These are phyloP conservation scores for Arabidopsis suecica DNA, from an alignment of 345 rosid species.

Conservation along the genomic window DNA sequence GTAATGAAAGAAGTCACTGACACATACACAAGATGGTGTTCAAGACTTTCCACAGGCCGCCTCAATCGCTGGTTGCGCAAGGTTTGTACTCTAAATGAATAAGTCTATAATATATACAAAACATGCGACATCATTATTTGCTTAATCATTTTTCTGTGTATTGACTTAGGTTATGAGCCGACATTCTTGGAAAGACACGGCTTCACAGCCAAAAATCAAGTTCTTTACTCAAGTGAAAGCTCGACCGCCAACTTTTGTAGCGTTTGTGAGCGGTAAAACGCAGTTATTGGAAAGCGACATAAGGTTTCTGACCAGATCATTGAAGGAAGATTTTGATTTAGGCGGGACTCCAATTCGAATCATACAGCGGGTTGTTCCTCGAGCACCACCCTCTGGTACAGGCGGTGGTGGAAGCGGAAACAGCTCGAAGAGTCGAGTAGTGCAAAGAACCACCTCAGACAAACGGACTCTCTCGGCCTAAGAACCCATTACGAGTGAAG, in stretches of 20 bases:
- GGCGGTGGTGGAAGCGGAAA: conserved; percentile 41
- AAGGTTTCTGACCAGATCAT: conserved; percentile 76
- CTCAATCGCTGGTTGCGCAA: conserved; percentile 93
- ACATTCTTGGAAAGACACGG: conserved; percentile 95
- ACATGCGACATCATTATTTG: not conserved
- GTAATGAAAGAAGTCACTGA: conserved; percentile 78
- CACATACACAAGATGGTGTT: conserved; percentile 87
- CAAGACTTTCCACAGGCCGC: conserved; percentile 82
- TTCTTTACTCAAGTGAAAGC: conserved; percentile 99
- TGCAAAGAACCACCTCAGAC: conserved; percentile 59
- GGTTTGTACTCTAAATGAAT: conserved; percentile 48
- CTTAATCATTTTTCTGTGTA: conserved; percentile 8
- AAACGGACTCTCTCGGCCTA: conserved; percentile 53
- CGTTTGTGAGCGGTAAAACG: conserved; percentile 75
- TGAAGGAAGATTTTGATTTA: conserved; percentile 92
- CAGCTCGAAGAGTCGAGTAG: conserved; percentile 36
- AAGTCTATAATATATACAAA: not conserved
- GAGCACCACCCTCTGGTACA: conserved; percentile 30
- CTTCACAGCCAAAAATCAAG: conserved; percentile 89
- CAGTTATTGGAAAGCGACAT: conserved; percentile 72
- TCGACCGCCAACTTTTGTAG: conserved; percentile 93
- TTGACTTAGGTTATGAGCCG: conserved; percentile 79
- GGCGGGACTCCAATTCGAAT: conserved; percentile 95
- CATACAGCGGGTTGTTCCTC: conserved; percentile 64
- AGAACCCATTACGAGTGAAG: conserved; percentile 17